Evolutionary conservation across 1,284 basidiomycete species (phyloP).

Genomic region (Pseudozyma tsukubaensis): DNA sequence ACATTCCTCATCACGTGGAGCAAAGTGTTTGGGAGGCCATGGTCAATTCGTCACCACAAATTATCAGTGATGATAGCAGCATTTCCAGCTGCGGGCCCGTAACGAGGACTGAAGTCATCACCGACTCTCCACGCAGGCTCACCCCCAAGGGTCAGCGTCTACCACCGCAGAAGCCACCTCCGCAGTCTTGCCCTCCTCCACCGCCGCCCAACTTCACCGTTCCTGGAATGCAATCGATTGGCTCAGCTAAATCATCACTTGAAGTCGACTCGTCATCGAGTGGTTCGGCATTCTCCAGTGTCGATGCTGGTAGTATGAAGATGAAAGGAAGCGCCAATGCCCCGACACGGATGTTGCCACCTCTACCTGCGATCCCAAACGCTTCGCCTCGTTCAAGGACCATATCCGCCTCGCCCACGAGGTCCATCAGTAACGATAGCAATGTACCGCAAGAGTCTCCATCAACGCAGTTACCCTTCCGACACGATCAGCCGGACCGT

Average conservation of each 20-base stretch:
- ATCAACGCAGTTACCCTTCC: neutral
- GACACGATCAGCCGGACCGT: neutral
- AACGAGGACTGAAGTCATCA: neutral
- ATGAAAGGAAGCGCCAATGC: no score
- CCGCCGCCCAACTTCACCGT: slow-evolving; percentile 9
- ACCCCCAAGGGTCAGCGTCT: slow-evolving; percentile 15
- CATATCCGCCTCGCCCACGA: no score
- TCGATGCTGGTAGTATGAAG: no score
- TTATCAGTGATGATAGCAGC: slow-evolving; percentile 14
- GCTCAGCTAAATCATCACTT: slow-evolving; percentile 1
- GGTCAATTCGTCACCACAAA: slow-evolving; percentile 9
- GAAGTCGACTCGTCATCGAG: neutral
- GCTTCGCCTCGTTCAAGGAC: no score
- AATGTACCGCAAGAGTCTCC: neutral
- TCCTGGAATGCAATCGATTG: no score
- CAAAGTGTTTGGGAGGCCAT: slow-evolving; percentile 19
- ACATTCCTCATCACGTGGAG: neutral
- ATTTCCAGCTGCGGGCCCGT: neutral
- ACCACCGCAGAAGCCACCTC: slow-evolving; percentile 48
- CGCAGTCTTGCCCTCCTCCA: slow-evolving; percentile 20
- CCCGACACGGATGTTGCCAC: no score
- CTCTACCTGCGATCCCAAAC: no score
- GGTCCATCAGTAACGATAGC: neutral
- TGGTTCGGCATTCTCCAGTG: no score
- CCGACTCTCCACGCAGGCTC: slow-evolving; percentile 7